Conservation (phyloP, 2,329 filamentous ascomycete genomes). For the Fonsecaea nubica region DNA sequence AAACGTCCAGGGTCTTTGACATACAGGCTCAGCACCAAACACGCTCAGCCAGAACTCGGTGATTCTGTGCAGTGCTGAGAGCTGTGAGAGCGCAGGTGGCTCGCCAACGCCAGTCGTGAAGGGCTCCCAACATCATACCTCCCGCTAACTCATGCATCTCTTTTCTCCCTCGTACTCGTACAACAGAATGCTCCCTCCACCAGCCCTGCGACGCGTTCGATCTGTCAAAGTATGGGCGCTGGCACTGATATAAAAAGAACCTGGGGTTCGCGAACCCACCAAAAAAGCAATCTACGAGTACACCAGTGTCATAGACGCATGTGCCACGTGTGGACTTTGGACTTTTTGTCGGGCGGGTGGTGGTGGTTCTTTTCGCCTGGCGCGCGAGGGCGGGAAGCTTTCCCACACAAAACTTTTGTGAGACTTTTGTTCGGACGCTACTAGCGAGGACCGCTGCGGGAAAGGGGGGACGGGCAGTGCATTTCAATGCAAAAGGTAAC, state of each 20-base stretch:
- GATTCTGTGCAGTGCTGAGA: neutral
- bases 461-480: too few relatives aligned
- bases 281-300: neutral
- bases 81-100: neutral
- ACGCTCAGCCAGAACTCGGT: neutral
- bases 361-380: neutral
- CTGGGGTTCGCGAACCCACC: neutral
- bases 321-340: neutral
- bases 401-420: neutral
- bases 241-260: neutral
- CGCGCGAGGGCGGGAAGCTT: neutral
- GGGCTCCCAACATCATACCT: too few relatives aligned
- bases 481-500: too few relatives aligned
- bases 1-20: neutral
- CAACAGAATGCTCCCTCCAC: too few relatives aligned
- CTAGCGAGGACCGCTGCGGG: too few relatives aligned
- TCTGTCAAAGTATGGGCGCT: neutral
- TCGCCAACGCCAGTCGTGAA: neutral
- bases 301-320: neutral
- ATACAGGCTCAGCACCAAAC: neutral
- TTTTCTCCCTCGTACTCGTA: too few relatives aligned
- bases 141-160: too few relatives aligned
- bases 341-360: neutral
- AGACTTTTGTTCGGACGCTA: neutral
- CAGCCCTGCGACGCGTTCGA: neutral